A percentile compares a stretch with the other conserved stretches of the same genome.
These are phyloP conservation scores for Linnemannia hyalina DNA, from an alignment of 192 early-diverging fungal genomes.

Conservation along the genomic window DNA sequence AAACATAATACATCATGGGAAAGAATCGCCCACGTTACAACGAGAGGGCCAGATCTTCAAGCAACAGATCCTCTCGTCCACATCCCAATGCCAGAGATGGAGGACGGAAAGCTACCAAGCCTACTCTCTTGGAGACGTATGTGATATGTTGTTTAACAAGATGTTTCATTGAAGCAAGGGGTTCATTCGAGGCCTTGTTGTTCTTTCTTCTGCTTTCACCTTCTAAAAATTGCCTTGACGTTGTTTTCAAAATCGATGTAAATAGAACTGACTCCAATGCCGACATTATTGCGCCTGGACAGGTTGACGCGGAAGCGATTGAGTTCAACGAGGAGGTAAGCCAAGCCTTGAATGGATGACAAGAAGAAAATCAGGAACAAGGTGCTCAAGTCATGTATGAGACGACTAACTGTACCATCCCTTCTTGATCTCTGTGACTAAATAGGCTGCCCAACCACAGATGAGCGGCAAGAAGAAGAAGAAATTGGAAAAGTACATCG, in stretches of 20 bases:
- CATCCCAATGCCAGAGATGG: conserved; percentile 67
- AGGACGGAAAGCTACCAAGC: conserved; percentile 54
- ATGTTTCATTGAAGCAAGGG: neutral
- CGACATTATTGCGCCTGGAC: conserved; percentile 37
- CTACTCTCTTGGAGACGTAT: conserved; percentile 31
- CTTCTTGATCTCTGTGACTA: neutral
- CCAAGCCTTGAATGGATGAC: neutral
- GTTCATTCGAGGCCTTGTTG: too few relatives aligned
- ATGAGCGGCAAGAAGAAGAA: conserved; percentile 83
- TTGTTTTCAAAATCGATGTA: neutral
- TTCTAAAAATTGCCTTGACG: too few relatives aligned
- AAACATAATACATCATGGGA: conserved; percentile 56
- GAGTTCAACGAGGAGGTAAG: conserved; percentile 36
- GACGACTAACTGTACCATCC: neutral
- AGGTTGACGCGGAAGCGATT: conserved; percentile 21
- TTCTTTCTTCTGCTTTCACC: neutral
- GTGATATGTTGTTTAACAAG: neutral
- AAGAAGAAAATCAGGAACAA: neutral
- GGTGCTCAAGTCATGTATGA: neutral
- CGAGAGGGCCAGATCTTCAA: conserved; percentile 67
- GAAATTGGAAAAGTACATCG: conserved; percentile 85
- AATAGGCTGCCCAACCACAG: conserved; percentile 48
- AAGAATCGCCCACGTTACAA: conserved; percentile 68
- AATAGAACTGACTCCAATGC: conserved; percentile 53
- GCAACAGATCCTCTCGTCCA: conserved; percentile 54